These are phyloP conservation scores for Cochlearia excelsa DNA, from an alignment of 345 rosid species.

Conservation along the genomic window DNA sequence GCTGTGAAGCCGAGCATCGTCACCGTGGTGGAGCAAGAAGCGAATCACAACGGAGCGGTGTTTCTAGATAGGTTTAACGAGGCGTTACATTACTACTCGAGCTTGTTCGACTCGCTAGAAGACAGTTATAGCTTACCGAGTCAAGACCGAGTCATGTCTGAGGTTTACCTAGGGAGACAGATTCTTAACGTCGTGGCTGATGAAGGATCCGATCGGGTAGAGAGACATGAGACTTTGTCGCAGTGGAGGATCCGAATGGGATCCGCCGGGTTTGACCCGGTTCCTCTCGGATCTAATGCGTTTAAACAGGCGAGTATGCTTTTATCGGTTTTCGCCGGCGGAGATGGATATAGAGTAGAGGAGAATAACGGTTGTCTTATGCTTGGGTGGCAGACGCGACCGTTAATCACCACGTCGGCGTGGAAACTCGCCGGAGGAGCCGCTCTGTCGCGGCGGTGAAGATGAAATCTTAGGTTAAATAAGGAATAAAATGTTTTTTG, in stretches of 20 bases:
- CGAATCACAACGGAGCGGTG: slow-evolving; percentile 59
- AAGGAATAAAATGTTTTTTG: background rate
- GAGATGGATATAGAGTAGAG: slow-evolving; percentile 68
- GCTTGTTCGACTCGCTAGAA: slow-evolving; percentile 77
- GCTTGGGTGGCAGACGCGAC: slow-evolving; percentile 84
- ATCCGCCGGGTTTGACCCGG: slow-evolving; percentile 53
- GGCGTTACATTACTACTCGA: slow-evolving; percentile 71
- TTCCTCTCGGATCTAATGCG: slow-evolving; percentile 72
- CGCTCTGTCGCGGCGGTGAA: slow-evolving; percentile 2
- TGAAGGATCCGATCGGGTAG: slow-evolving; percentile 64
- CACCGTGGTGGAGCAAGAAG: slow-evolving; percentile 78
- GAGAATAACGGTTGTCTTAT: slow-evolving; percentile 69
- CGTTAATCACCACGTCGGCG: slow-evolving; percentile 76
- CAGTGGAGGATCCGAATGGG: slow-evolving; percentile 59
- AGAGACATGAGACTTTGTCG: slow-evolving; percentile 65
- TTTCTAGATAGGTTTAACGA: slow-evolving; percentile 71
- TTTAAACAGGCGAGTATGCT: slow-evolving; percentile 87
- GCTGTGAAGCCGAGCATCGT: slow-evolving; percentile 59
- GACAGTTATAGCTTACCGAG: slow-evolving; percentile 49
- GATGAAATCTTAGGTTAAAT: background rate
- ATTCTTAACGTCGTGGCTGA: slow-evolving; percentile 62
- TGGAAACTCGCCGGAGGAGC: slow-evolving; percentile 41
- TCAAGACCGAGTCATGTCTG: slow-evolving; percentile 62
- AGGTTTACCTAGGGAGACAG: slow-evolving; percentile 60
- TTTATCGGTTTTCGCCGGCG: slow-evolving; percentile 60